These are phyloP conservation scores for Pichia insulana DNA, from an alignment of 805 yeast genomes.

Conservation along the genomic window DNA sequence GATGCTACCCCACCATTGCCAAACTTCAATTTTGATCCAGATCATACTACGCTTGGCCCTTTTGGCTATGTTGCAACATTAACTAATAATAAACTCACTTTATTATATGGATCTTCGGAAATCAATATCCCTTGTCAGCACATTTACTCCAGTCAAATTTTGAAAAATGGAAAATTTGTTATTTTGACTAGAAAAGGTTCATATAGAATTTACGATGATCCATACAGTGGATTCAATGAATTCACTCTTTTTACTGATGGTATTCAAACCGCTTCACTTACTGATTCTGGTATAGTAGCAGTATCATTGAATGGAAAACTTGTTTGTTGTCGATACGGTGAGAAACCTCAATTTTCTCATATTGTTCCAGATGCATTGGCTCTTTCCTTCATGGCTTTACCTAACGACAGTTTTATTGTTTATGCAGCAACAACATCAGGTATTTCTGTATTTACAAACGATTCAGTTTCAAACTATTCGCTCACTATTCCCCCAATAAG, in stretches of 20 bases:
- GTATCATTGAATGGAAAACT: background rate
- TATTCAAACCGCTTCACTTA: background rate
- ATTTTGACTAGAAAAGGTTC: background rate
- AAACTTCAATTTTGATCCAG: background rate
- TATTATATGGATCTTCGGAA: constrained; percentile 35
- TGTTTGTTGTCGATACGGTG: background rate
- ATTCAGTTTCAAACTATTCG: background rate
- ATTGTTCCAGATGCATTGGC: background rate
- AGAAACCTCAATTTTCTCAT: background rate
- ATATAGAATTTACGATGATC: background rate
- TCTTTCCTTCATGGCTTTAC: background rate
- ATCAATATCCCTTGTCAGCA: constrained; percentile 34
- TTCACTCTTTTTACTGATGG: background rate
- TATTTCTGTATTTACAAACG: background rate
- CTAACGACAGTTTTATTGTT: background rate
- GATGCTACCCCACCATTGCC: background rate
- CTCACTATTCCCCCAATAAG: too few relatives aligned
- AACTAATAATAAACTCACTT: constrained; percentile 26
- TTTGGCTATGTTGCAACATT: background rate
- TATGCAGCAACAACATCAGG: background rate
- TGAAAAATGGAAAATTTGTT: background rate
- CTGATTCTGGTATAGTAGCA: background rate
- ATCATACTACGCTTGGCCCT: constrained; percentile 26
- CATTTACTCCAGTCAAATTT: constrained; percentile 19
- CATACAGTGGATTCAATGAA: background rate